Base-by-base conservation (phyloP, 331 rosid species). In the Rosa hybrid region DNA sequence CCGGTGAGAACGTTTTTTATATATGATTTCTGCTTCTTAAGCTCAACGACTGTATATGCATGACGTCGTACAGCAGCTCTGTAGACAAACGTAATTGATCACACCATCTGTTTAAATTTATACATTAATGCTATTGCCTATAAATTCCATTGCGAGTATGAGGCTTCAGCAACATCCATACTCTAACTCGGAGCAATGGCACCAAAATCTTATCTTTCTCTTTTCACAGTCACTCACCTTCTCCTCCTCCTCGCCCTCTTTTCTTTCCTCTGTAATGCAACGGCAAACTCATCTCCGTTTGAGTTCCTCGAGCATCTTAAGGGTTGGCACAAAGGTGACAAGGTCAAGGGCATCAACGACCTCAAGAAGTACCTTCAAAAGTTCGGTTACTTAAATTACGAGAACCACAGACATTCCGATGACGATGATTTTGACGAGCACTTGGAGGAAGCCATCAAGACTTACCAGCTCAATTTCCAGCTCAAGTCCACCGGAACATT, bases 351-450 rank as follows among this genome's bases (percentile, higher is more conserved):
- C 70, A 60, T 86, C 34, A 34, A 38, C 14, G 74, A 77, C 50
- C 87, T 88, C 56, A 86, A 74, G 60, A 69, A 51, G 21, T 79
- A 83, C 80, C 84, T 88, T 1, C 48, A 83, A 30, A 44, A 48
- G 3, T 86, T 76, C 16, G 89, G 91, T 48, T 88, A 88, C 77
- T 64, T 83, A 7, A 45, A 8, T 17, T 4, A 60, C 7, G 41
- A 16, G 25, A 48, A 60, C 49, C 72, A 68, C 14, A 46, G 45
- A 12, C 51, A 17, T 14, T 23, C 5, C 14, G 34, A 12, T 1
- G 34, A 51, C 6, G 74, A 75, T 3, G 74, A 44, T 18, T 80
- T 80, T 2, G 87, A 83, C 17, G 45, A 75, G 0, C n/a, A 2
- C 18, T 16, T 76, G 11, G 84, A 45, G 54, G 77, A 46, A 11